Percentiles rank a stretch among this genome's conserved stretches.
phyloP scores from a whole-genome alignment of 1,284 basidiomycete genomes.

The Hemileia vastatrix region DNA sequence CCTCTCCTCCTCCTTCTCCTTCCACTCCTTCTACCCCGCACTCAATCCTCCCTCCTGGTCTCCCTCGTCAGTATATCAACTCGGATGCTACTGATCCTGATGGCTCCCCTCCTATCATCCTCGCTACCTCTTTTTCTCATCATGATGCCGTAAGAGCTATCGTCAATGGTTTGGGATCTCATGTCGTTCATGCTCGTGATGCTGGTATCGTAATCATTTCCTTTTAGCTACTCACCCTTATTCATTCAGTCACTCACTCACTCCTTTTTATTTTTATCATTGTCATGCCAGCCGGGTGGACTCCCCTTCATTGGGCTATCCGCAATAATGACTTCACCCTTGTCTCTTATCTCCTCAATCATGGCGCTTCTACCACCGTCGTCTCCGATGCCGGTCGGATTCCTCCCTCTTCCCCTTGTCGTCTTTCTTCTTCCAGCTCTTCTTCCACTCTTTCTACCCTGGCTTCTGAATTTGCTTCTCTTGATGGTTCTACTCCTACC shows the following conservation, averaged over 20 bases:
- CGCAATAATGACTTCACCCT: conserved; percentile 79
- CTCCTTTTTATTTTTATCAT: background rate
- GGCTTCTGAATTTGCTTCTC: conserved; percentile 1
- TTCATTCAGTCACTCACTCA: background rate
- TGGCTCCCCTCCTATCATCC: conserved; percentile 20
- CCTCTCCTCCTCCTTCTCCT: background rate
- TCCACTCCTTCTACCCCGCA: background rate
- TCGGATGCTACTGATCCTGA: conserved; percentile 12
- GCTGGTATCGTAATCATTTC: too few species aligned
- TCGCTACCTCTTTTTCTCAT: conserved; percentile 22
- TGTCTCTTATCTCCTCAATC: conserved; percentile 81
- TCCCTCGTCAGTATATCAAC: conserved; percentile 10
- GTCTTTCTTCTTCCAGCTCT: background rate
- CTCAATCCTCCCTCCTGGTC: background rate
- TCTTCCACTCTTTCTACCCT: background rate
- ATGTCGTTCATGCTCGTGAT: conserved; percentile 20
- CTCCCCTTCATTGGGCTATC: conserved; percentile 85
- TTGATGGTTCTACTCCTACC: background rate
- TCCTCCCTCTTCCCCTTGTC: conserved; percentile 46
- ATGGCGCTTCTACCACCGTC: conserved; percentile 70
- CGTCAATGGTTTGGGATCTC: conserved; percentile 13
- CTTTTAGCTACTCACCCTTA: too few species aligned
- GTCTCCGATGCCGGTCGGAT: conserved; percentile 65
- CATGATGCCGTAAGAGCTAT: conserved; percentile 19
- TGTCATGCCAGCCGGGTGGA: conserved; percentile 66